A percentile compares a stretch with the other conserved stretches of the same genome.
These are phyloP conservation scores for Nakaseomyces sp. DNA, from an alignment of 1,139 yeast genomes.

Conservation along the genomic window DNA sequence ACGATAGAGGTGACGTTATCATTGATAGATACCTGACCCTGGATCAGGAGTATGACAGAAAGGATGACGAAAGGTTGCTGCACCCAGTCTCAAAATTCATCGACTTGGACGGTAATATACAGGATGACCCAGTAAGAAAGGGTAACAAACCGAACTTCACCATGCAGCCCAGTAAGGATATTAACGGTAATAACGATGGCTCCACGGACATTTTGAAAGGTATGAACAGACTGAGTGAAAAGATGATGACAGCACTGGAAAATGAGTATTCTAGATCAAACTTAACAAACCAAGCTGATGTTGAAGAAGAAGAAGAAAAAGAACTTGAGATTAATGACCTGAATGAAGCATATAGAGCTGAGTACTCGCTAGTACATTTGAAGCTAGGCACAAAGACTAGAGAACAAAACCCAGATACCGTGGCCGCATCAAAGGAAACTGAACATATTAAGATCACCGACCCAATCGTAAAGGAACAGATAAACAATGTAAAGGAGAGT, in stretches of 20 bases:
- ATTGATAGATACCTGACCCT: slow-evolving; percentile 73
- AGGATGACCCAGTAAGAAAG: slow-evolving; percentile 64
- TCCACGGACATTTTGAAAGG: slow-evolving; percentile 65
- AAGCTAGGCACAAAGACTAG: slow-evolving; percentile 23
- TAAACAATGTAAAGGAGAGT: slow-evolving; percentile 35
- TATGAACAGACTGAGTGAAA: slow-evolving; percentile 79
- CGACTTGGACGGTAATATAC: slow-evolving; percentile 72
- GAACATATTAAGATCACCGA: slow-evolving; percentile 4
- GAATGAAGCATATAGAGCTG: slow-evolving; percentile 31
- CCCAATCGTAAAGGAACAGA: slow-evolving; percentile 37
- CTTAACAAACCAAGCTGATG: slow-evolving; percentile 27
- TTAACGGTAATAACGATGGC: slow-evolving; percentile 36
- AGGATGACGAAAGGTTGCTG: slow-evolving; percentile 33
- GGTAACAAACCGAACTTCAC: slow-evolving; percentile 88
- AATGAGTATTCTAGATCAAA: slow-evolving; percentile 34
- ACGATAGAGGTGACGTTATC: slow-evolving; percentile 75
- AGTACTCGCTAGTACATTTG: slow-evolving; percentile 52
- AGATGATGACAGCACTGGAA: slow-evolving; percentile 58
- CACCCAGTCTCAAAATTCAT: slow-evolving; percentile 49
- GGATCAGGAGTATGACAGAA: slow-evolving; percentile 42
- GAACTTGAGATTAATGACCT: slow-evolving; percentile 55
- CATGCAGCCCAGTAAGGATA: slow-evolving; percentile 60
- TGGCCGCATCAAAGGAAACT: slow-evolving; percentile 16
- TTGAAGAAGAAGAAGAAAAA: slow-evolving; percentile 32
- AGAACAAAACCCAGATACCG: slow-evolving; percentile 18